Conservation (phyloP, 73 alveolate genomes). For the Durusdinium trenchii region DNA sequence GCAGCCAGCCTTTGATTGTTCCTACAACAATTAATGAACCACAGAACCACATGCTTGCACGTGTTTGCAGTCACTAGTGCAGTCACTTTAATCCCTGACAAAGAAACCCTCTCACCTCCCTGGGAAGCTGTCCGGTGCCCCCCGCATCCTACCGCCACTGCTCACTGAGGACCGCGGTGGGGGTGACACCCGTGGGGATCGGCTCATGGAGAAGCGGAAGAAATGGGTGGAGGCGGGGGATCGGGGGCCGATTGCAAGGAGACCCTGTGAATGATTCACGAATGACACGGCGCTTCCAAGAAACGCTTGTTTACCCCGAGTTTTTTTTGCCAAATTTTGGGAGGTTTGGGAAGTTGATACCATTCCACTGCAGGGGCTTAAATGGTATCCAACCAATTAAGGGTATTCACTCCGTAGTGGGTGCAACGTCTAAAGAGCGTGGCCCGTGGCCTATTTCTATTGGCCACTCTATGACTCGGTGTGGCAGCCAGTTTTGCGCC, state of each 20-base stretch:
- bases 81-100: too few species aligned
- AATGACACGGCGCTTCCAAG: too few species aligned
- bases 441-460: neutral
- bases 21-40: too few species aligned
- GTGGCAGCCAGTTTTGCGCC: neutral
- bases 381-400: neutral
- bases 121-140: too few species aligned
- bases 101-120: too few species aligned
- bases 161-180: neutral
- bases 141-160: neutral
- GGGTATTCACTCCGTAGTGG: neutral
- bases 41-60: too few species aligned
- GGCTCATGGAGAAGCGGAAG: slow-evolving; percentile 71
- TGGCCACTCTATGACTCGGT: neutral
- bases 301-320: too few species aligned
- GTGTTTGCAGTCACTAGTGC: too few species aligned
- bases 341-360: neutral
- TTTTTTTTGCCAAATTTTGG: too few species aligned
- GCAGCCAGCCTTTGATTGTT: too few species aligned
- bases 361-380: neutral
- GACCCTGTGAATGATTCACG: too few species aligned
- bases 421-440: neutral
- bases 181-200: slow-evolving; percentile 76
- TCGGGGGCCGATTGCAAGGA: neutral
- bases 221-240: slow-evolving; percentile 52